Evolutionary conservation across 768 basidiomycete species (phyloP).

Genomic region (Lentinus tigrinus): DNA sequence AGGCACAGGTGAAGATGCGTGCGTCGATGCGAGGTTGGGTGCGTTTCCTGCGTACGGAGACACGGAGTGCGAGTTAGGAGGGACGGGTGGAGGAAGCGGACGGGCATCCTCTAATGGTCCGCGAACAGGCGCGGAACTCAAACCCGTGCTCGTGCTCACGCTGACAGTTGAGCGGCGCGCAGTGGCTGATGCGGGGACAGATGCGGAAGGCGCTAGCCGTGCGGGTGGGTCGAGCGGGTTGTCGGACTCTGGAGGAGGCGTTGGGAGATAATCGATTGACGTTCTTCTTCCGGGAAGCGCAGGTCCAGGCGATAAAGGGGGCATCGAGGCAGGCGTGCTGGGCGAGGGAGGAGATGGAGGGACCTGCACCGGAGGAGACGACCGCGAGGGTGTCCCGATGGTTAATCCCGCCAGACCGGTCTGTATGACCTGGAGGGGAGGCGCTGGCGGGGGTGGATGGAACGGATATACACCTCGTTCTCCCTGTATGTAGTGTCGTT

Average conservation of each 20-base stretch:
- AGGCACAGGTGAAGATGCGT: neutral
- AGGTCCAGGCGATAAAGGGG: constrained; percentile 5
- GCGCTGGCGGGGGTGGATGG: constrained; percentile 21
- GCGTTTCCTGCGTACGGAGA: neutral
- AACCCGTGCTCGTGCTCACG: neutral
- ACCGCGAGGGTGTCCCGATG: neutral
- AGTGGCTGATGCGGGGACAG: neutral
- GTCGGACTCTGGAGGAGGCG: neutral
- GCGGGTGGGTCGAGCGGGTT: neutral
- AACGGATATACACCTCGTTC: constrained; percentile 59
- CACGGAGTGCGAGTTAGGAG: constrained; percentile 6
- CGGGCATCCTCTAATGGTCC: neutral
- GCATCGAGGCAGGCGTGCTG: constrained; percentile 3
- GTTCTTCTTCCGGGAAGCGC: constrained; percentile 1
- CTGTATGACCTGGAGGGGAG: constrained; percentile 5
- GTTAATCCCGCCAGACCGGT: constrained; percentile 19
- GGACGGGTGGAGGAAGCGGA: constrained; percentile 1
- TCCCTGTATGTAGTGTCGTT: constrained; percentile 60
- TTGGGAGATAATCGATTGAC: constrained; percentile 6
- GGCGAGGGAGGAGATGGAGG: neutral
- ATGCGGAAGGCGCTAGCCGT: neutral
- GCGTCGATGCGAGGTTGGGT: neutral
- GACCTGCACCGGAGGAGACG: neutral
- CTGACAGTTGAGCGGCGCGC: too few species aligned
- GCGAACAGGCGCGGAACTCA: neutral